Percentiles rank a stretch among this genome's conserved stretches.
Evolutionary conservation across 176 grass and related monocot genomes (phyloP).

Genomic region (Triticum monococcum): DNA sequence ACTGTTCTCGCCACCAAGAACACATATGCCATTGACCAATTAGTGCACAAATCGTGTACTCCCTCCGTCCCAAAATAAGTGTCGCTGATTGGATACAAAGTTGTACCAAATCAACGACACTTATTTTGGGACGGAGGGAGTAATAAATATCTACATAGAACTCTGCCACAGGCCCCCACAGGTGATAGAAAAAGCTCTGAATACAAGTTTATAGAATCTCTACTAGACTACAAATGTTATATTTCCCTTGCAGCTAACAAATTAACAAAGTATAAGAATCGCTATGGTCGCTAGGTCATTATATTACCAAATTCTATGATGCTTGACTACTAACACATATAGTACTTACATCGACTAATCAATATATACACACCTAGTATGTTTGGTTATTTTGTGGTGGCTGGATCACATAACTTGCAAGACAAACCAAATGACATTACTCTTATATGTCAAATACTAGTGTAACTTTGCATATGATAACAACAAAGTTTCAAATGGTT

Average conservation of each 20-base stretch:
- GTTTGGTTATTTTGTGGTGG: not conserved
- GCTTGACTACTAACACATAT: not conserved
- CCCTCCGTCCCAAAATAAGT: too few species aligned
- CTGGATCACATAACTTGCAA: slow-evolving; percentile 11
- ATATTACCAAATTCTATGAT: not conserved
- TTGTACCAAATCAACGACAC: too few species aligned
- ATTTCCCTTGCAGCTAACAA: slow-evolving; percentile 14
- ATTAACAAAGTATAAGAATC: not conserved
- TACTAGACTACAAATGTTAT: not conserved
- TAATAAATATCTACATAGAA: not conserved
- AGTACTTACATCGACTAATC: not conserved
- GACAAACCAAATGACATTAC: not conserved
- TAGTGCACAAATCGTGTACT: not conserved
- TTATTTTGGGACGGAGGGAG: too few species aligned
- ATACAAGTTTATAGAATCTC: slow-evolving; percentile 5
- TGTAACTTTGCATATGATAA: not conserved
- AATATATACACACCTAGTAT: not conserved
- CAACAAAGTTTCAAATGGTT: not conserved
- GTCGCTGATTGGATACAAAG: too few species aligned
- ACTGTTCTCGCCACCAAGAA: not conserved
- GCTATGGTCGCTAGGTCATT: not conserved
- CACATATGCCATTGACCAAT: slow-evolving; percentile 4
- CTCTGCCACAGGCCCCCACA: not conserved
- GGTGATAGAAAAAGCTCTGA: not conserved
- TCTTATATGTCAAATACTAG: not conserved